Evolutionary conservation across 352 stramenopile genomes (phyloP), one percentile per base, ranked within the genome.

Genomic region (Globisporangium nagaii): DNA sequence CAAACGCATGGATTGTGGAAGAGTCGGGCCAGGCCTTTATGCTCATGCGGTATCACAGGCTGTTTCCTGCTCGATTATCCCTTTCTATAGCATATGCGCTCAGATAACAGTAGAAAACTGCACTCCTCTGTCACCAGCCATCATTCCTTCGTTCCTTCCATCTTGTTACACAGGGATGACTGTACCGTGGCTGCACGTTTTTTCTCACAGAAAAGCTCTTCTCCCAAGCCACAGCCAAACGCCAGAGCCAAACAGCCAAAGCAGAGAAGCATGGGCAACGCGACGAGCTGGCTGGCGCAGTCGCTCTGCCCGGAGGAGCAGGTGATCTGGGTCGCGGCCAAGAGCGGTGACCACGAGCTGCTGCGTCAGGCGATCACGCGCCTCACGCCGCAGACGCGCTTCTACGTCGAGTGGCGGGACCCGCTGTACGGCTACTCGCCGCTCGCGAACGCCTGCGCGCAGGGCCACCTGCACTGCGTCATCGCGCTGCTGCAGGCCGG

Each of bases 291-390:
- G 82, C 41, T 90, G 39, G 49, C 82, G 54, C 78, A 88, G 70
- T 73, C 66, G 31, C 64, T 93, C 36, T 90, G 73, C 28, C 82
- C 80, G 2, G 67, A 79, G 51, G 82, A 92, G 66, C 82, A 95
- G 57, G 66, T 75, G 43, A 52, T 91, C 28, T 95, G 83, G 80
- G 54, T 88, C 12, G 79, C 75, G 11, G 82, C 82, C 54, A 90
- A 90, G 68, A 81, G 64, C 50, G 83, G 84, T 25, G 77, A 93
- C 63, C 36, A 75, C 22, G 61, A 62, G 2, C 55, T 70, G 24
- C 53, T 95, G 32, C 73, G 75, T 35, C 50, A 67, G 30, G 78
- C 71, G 35, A 56, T 91, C 47, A 56, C 63, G 22, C 71, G 65
- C 3, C 62, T 88, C 44, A 87, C 75, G 46, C 70, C 77, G 12